Conservation (phyloP, 1,284 basidiomycete genomes). For the Ustilago crameri region DNA sequence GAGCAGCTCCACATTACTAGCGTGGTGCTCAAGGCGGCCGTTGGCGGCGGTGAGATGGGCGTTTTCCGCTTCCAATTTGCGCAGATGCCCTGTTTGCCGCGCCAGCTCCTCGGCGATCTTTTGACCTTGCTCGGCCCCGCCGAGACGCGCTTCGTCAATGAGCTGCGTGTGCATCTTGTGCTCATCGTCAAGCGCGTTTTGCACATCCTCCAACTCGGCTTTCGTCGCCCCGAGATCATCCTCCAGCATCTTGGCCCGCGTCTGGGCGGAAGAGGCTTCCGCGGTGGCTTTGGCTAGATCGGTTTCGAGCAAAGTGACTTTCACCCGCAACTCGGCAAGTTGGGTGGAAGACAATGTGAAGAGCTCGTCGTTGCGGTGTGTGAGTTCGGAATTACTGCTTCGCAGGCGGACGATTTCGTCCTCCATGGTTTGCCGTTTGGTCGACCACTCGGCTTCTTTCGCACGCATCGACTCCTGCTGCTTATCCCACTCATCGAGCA, state of each 20-base stretch:
- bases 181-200: slow-evolving; percentile 50
- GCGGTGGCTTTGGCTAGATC: slow-evolving; percentile 31
- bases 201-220: slow-evolving; percentile 44
- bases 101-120: slow-evolving; percentile 45
- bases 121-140: slow-evolving; percentile 19
- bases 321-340: slow-evolving; percentile 11
- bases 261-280: slow-evolving; percentile 29
- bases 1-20: slow-evolving; percentile 51
- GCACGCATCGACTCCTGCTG: slow-evolving; percentile 37
- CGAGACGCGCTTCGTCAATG: slow-evolving; percentile 11
- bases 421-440: slow-evolving; percentile 31
- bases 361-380: slow-evolving; percentile 25
- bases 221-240: slow-evolving; percentile 40
- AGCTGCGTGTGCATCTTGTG: slow-evolving; percentile 28
- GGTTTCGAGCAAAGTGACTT: slow-evolving; percentile 23
- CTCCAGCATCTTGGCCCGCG: slow-evolving; percentile 7
- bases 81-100: slow-evolving; percentile 30
- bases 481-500: slow-evolving; percentile 60
- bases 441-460: slow-evolving; percentile 42
- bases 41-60: slow-evolving; percentile 49
- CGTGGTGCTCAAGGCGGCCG: slow-evolving; percentile 32
- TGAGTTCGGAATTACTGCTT: slow-evolving; percentile 36
- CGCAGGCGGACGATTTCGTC: slow-evolving; percentile 42
- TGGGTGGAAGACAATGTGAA: slow-evolving; percentile 14
- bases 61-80: slow-evolving; percentile 49